Conservation (phyloP, 805 yeast species). For the Metschnikowia gelsemii region DNA sequence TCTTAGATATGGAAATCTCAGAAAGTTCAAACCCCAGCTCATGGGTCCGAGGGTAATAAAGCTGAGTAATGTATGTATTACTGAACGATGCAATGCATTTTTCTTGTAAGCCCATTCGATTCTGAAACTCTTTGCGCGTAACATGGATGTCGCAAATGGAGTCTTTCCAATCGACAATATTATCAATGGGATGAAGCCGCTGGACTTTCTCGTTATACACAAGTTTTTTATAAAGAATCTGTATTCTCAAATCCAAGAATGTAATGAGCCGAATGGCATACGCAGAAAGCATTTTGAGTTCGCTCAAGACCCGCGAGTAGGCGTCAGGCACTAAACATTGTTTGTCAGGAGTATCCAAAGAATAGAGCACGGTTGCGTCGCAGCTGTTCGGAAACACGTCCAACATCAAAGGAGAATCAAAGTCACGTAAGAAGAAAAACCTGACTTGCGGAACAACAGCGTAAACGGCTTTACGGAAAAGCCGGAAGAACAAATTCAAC, state of each 20-base stretch:
- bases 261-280: slow-evolving; percentile 34
- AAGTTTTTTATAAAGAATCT: slow-evolving; percentile 29
- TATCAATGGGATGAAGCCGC: slow-evolving; percentile 25
- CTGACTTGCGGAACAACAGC: slow-evolving; percentile 42
- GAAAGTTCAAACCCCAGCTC: too few relatives aligned
- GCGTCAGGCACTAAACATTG: slow-evolving; percentile 16
- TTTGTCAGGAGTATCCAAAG: slow-evolving; percentile 21
- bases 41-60: slow-evolving; percentile 16
- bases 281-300: slow-evolving; percentile 25
- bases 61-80: slow-evolving; percentile 13
- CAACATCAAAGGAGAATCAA: slow-evolving; percentile 41
- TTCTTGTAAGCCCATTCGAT: slow-evolving; percentile 27
- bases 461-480: slow-evolving; percentile 33
- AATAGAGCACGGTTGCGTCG: slow-evolving; percentile 26
- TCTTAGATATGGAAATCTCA: too few relatives aligned
- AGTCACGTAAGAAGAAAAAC: slow-evolving; percentile 40
- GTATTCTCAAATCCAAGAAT: slow-evolving; percentile 30
- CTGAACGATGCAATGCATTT: slow-evolving; percentile 23
- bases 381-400: slow-evolving; percentile 30
- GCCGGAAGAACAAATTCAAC: slow-evolving; percentile 33
- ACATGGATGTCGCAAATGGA: slow-evolving; percentile 27
- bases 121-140: slow-evolving; percentile 24
- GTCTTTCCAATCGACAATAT: slow-evolving; percentile 28
- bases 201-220: slow-evolving; percentile 27
- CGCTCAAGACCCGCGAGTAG: slow-evolving; percentile 16